Evolutionary conservation across 768 basidiomycete genomes (phyloP), one percentile per base, ranked within the genome.

Genomic region (Leccinum imitatum): DNA sequence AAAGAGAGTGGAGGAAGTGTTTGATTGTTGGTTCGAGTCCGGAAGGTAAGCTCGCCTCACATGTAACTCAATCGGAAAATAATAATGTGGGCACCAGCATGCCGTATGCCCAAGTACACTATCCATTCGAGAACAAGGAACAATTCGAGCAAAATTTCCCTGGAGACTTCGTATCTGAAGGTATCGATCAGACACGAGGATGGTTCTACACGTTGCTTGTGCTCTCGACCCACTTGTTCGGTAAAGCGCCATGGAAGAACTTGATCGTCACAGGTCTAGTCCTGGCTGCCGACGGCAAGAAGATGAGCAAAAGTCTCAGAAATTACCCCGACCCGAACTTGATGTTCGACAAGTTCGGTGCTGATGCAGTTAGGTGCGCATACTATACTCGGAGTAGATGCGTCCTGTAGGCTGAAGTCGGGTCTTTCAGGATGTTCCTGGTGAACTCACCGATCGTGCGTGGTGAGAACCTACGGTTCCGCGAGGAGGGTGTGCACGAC

Each of bases 21-120:
- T 99, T 71, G 97, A 99, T 71, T 99, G 97, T 70, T 99, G 97
- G 97, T 99, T 99, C 71, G 97, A 99, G 77, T 98, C 96, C 7
- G 97, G 97, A 78, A 94, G 91, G 94, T 94, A 64, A 62, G 84
- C 66, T 15, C 11, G 7, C 10, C 17, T 56, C 39, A 4, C 25
- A 50, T 7, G n/a, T 9, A 35, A 15, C 41, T 30, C 30, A 30
- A 30, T 30, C 30, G 30, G 30, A 30, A 30, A 30, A n/a, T 48
- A 54, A 0, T 31, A 53, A 69, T 14, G 25, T 9, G 9, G 33
- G 13, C 30, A 65, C 9, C 66, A 98, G 96, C 71, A 99, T 99
- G 97, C 97, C 97, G 4, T 99, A 95, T 71, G 97, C 95, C 3
- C 96, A 98, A 69, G 81, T 86, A 13, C 97, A 99, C 73, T 98